These are phyloP conservation scores for Eleusine coracana DNA, from an alignment of 176 grass and related monocot genomes.

Conservation along the genomic window DNA sequence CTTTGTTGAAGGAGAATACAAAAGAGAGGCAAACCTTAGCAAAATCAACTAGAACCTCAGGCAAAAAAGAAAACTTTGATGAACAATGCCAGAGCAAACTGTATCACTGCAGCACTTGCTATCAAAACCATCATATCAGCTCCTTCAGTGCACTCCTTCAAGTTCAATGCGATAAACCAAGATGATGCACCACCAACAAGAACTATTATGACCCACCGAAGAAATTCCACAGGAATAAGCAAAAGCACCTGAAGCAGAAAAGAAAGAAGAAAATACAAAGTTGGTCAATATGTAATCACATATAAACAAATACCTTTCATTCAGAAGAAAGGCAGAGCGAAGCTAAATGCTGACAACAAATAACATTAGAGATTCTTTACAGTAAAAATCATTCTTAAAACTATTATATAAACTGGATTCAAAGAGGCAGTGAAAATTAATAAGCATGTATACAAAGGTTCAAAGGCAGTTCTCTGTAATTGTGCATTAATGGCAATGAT, in stretches of 20 bases:
- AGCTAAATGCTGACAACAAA: background rate
- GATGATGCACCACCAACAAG: constrained; percentile 70
- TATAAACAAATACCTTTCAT: constrained; percentile 15
- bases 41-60: constrained; percentile 48
- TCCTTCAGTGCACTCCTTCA: constrained; percentile 70
- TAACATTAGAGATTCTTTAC: background rate
- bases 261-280: constrained; percentile 19
- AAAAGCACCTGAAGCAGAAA: constrained; percentile 69
- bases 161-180: constrained; percentile 82
- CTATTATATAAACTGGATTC: constrained; percentile 16
- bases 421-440: background rate
- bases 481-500: constrained; percentile 25
- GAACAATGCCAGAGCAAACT: constrained; percentile 85
- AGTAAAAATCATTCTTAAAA: background rate
- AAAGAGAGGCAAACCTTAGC: constrained; percentile 38
- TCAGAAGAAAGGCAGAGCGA: constrained; percentile 1
- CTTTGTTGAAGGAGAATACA: background rate
- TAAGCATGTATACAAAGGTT: background rate
- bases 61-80: constrained; percentile 98
- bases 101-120: constrained; percentile 66
- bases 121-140: constrained; percentile 72
- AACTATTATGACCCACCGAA: constrained; percentile 85
- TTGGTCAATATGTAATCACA: constrained; percentile 14
- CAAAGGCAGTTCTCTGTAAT: background rate
- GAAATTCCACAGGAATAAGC: constrained; percentile 79